Base-by-base conservation (phyloP, 2,329 filamentous ascomycete genomes). In the Cadophora sp. region DNA sequence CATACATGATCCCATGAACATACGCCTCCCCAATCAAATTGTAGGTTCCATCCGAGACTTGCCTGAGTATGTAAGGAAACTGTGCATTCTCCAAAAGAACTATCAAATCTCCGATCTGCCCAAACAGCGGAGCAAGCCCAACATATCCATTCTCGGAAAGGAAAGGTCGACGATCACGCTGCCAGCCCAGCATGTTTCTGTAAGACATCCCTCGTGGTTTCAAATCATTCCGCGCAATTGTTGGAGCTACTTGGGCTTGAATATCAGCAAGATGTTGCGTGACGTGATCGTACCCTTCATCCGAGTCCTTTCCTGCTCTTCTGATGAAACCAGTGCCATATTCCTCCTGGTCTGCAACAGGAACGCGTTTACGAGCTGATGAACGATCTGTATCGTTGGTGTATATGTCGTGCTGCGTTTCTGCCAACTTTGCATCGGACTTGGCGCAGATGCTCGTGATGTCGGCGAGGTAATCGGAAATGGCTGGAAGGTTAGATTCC, bases 1-100 rank as follows among this genome's bases (percentile, higher is more conserved):
- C 62, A 63, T 68, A 68, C 62, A 68, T 68, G 24, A 65, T 48
- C 1, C 66, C 62, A 65, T 65, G 66, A 30, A 68, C 62, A 60
- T 63, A 68, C 18, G 62, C 62, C 30, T 68, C 62, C 2, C 66
- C 66, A 48, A 68, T 30, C 2, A 68, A 41, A 24, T n/a, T n/a
- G 36, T 48, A 67, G 3, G 14, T 39, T 20, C 30, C 55, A 7
- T 24, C 30, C 13, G 18, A 47, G 2, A 50, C 22, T 2, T 51
- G 41, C 36, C 60, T 59, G 33, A 64, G 33, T 24, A 67, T 20
- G 33, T 67, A 67, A 18, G 58, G 56, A 50, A 64, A 67, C 22
- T 64, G 48, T 8, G 50, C 60, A 20, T 56, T 56, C 22, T 48
- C 30, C 50, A 66, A 62, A 11, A 62, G 4, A 30, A 66, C 64